These are phyloP conservation scores for Puccinia brachypodii DNA, from an alignment of 1,284 basidiomycete genomes.

Conservation along the genomic window DNA sequence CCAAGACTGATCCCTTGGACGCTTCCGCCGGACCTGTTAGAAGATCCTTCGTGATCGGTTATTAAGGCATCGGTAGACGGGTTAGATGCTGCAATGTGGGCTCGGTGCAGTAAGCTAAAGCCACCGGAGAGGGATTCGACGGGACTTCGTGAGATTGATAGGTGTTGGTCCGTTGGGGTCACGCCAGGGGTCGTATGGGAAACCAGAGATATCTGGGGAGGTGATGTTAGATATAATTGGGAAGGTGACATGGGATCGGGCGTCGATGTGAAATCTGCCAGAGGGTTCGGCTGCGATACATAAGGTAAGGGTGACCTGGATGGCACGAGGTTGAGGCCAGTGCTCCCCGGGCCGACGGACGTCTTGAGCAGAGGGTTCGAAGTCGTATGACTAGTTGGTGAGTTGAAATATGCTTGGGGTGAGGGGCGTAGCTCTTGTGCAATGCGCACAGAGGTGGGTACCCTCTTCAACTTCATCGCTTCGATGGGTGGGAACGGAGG, in stretches of 20 bases:
- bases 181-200: background rate
- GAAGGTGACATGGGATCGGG: background rate
- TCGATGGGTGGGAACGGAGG: constrained; percentile 53
- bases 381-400: constrained; percentile 20
- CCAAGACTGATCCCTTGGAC: background rate
- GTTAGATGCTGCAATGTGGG: background rate
- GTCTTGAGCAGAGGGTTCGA: constrained; percentile 49
- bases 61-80: constrained; percentile 1
- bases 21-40: constrained; percentile 32
- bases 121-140: background rate
- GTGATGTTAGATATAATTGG: background rate
- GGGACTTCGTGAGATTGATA: constrained; percentile 8
- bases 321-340: constrained; percentile 41
- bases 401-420: constrained; percentile 5
- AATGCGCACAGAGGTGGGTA: constrained; percentile 62
- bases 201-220: background rate
- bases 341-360: constrained; percentile 52
- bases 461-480: constrained; percentile 61
- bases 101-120: background rate
- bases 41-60: constrained; percentile 15
- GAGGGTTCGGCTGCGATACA: constrained; percentile 53
- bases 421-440: constrained; percentile 59
- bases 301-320: constrained; percentile 52
- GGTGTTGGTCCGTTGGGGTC: background rate
- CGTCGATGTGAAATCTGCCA: constrained; percentile 48